phyloP scores from a whole-genome alignment of 108 stramenopile species.

The Discostella stelligeroides region DNA sequence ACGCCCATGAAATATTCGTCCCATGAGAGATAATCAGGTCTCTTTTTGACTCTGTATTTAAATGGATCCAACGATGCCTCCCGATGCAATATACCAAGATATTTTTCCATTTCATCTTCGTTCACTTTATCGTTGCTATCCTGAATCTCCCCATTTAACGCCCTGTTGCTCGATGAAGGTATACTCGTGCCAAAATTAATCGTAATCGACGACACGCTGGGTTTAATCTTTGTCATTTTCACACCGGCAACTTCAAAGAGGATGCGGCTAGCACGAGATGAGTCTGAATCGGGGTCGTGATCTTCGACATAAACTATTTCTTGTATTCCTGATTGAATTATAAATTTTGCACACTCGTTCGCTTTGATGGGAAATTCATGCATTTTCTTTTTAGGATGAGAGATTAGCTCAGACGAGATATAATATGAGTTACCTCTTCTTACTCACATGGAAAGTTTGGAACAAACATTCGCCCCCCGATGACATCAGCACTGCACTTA shows the following conservation, averaged over 20 bases:
- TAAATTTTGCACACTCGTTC: slow-evolving; percentile 95
- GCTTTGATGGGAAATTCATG: no score
- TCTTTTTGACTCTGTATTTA: slow-evolving; percentile 36
- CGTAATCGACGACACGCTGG: slow-evolving; percentile 24
- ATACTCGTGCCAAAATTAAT: slow-evolving; percentile 26
- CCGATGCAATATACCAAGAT: slow-evolving; percentile 41
- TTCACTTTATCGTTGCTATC: no score
- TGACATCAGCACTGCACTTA: slow-evolving; percentile 73
- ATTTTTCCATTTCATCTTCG: slow-evolving; percentile 47
- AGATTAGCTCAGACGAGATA: neutral
- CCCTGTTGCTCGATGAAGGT: neutral
- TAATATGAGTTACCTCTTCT: no score
- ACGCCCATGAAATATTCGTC: slow-evolving; percentile 97
- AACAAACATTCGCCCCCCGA: slow-evolving; percentile 81
- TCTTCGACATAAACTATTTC: slow-evolving; percentile 86
- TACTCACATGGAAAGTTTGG: slow-evolving; percentile 85
- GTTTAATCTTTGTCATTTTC: slow-evolving; percentile 21
- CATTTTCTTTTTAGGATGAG: neutral
- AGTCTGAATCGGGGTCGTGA: slow-evolving; percentile 50
- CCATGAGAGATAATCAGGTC: slow-evolving; percentile 82
- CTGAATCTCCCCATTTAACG: no score
- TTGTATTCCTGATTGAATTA: slow-evolving; percentile 93
- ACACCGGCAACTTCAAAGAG: slow-evolving; percentile 89
- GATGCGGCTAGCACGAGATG: slow-evolving; percentile 79
- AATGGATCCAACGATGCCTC: slow-evolving; percentile 72